Evolutionary conservation across 176 grass and related monocot species (phyloP).

Genomic region (Aegilops umbellulata): DNA sequence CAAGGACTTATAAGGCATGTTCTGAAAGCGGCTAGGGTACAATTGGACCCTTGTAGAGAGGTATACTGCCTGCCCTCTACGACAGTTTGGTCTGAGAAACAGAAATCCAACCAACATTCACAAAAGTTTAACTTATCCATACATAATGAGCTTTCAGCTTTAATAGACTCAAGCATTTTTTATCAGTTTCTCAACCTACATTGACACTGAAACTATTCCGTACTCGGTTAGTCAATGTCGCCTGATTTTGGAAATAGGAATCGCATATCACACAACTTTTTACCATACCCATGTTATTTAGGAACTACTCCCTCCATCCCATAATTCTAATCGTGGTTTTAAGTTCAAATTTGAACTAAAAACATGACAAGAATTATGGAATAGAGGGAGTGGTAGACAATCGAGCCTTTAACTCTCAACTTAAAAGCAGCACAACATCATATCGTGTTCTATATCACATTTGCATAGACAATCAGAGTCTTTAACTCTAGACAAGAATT

Average conservation of each 20-base stretch:
- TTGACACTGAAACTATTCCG: not conserved
- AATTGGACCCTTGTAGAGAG: not conserved
- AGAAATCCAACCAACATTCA: not conserved
- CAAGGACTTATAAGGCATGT: not conserved
- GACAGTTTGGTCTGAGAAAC: not conserved
- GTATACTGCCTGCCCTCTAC: not conserved
- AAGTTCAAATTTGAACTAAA: too few species aligned
- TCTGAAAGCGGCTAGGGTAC: not conserved
- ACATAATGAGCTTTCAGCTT: not conserved
- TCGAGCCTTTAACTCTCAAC: not conserved
- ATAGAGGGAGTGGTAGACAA: too few species aligned
- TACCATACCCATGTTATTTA: slow-evolving; percentile 4
- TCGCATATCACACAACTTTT: not conserved
- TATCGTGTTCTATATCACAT: not conserved
- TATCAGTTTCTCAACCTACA: not conserved
- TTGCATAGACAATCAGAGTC: too few species aligned
- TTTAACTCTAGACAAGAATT: too few species aligned
- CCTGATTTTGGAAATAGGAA: not conserved
- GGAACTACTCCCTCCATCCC: not conserved
- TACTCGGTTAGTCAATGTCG: not conserved
- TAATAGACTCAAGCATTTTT: not conserved
- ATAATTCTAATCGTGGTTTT: too few species aligned
- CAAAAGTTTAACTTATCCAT: not conserved
- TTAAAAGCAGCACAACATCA: not conserved
- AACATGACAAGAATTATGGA: too few species aligned